phyloP scores from a whole-genome alignment of 805 yeast species.

The Lipomyces yamadae region DNA sequence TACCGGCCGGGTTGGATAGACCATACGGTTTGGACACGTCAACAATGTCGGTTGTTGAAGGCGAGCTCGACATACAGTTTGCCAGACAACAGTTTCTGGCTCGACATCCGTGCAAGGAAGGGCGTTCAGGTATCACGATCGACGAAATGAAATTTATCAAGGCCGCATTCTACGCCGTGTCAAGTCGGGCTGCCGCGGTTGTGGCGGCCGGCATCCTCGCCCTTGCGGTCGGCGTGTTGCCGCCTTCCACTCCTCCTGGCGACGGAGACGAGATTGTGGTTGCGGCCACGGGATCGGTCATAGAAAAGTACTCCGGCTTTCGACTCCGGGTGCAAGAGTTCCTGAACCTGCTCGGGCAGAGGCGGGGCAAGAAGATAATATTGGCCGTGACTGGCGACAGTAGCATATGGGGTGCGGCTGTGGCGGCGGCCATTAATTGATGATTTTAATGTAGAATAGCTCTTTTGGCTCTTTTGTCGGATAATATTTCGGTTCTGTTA shows the following conservation, averaged over 20 bases:
- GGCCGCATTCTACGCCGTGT: slow-evolving; percentile 41
- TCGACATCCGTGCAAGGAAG: slow-evolving; percentile 27
- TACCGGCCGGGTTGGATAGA: slow-evolving; percentile 40
- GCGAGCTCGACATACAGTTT: slow-evolving; percentile 31
- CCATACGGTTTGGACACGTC: slow-evolving; percentile 40
- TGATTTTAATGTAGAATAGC: background rate
- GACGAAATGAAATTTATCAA: slow-evolving; percentile 39
- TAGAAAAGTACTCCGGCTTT: slow-evolving; percentile 45
- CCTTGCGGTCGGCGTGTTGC: slow-evolving; percentile 39
- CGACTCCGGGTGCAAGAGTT: slow-evolving; percentile 41
- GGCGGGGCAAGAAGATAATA: slow-evolving; percentile 22
- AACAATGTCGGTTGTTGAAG: slow-evolving; percentile 42
- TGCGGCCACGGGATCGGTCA: slow-evolving; percentile 45
- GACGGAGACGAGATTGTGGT: slow-evolving; percentile 37
- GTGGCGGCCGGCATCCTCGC: slow-evolving; percentile 42
- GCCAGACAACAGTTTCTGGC: slow-evolving; percentile 39
- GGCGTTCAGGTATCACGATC: slow-evolving; percentile 19
- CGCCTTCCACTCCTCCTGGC: slow-evolving; percentile 32
- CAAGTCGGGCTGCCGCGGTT: slow-evolving; percentile 45
- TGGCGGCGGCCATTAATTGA: slow-evolving; percentile 36
- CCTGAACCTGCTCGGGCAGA: slow-evolving; percentile 33
- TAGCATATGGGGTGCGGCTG: slow-evolving; percentile 37
- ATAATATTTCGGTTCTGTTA: too few species aligned
- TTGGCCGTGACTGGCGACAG: slow-evolving; percentile 25
- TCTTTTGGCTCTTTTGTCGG: background rate